Base-by-base conservation (phyloP, 139 green algal genomes). In the Auxenochlorella pyrenoidosa region DNA sequence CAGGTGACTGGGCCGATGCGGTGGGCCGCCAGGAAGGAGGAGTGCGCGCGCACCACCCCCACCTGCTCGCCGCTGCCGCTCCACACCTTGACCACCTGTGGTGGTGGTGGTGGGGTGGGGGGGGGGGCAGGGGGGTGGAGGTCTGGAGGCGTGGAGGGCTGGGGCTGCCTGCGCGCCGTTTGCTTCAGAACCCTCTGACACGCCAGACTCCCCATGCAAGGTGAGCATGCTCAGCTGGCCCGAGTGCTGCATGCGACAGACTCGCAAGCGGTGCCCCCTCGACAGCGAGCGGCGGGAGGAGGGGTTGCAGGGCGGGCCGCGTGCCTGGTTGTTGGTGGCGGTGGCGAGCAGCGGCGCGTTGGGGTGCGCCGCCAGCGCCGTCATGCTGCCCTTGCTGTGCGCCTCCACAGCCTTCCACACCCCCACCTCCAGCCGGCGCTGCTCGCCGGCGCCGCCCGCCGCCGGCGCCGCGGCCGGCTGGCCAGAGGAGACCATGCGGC, bases 311-410 rank as follows among this genome's bases (percentile, higher is more conserved):
- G 71, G 44, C 51, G 22, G 68, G 30, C 40, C 51, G 5, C 68
- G 22, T 60, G 96, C 95, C 84, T 96, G 93, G 34, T 87, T 91
- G 22, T 86, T 79, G 58, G 93, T 94, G 47, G 87, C 94, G 2
- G 94, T 97, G 5, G 96, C 96, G 47, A 99, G 86, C 30, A 99
- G 90, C 12, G 94, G 94, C 2, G 96, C 95, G 80, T 95, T 85
- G 26, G 85, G 84, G 88, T 99, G 97, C 10, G 92, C 94, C 5
- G 93, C 92, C 77, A 99, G 87, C 5, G 93, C 90, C 19, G 86
- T 94, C 87, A 99, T 90, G 54, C 87, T 89, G 8, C 95, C 93
- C 85, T 93, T 94, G 77, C 68, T 90, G 89, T 98, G 95, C 3
- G 95, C 97, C 41, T 95, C 88, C 76, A 98, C 87, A 10, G 70